Evolutionary conservation across 2,329 filamentous ascomycete genomes (phyloP), one percentile per base, ranked within the genome.

Genomic region (Aspergillus brasiliensis): DNA sequence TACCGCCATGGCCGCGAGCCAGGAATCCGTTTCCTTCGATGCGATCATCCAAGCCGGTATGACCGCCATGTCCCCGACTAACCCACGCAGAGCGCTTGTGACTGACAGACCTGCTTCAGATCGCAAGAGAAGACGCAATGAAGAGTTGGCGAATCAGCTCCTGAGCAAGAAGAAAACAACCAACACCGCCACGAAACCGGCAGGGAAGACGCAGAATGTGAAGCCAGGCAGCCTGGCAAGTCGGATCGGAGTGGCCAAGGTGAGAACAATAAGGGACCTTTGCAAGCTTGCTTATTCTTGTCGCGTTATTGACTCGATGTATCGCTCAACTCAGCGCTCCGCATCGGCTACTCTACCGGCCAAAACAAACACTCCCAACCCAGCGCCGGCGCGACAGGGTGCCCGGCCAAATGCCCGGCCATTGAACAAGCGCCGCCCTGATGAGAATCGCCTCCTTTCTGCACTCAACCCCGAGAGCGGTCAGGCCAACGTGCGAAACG

Each of bases 221-320:
- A 80, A 74, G 71, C 80, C 78, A 63, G 78, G 75, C 2, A 81
- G 77, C 53, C 78, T 88, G 28, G 83, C 86, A 53, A 88, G 86
- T 73, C 79, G 85, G 73, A 83, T 86, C 58, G 84, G 84, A 49
- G 77, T 87, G 34, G 78, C 79, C 61, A 88, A 88, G 81, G 84
- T 79, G 75, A 62, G 62, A 55, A 44, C 28, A 61, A 56, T 19
- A 23, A 34, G 11, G 11, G 31, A 44, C 11, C 37, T 15, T 15
- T 17, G 40, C 15, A 10, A 10, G 25, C 19, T 27, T 19, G 37
- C 37, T 13, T 11, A n/a, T n/a, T n/a, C 5, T 13, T 37, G 34
- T 59, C 49, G 56, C 44, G 34, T 17, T 38, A 52, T 58, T 59
- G 15, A 64, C 37, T 57, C 31, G 34, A 49, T 47, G 44, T 52